Evolutionary conservation across 2,329 filamentous ascomycete genomes (phyloP).

Genomic region (Epichloe brachyelytri): DNA sequence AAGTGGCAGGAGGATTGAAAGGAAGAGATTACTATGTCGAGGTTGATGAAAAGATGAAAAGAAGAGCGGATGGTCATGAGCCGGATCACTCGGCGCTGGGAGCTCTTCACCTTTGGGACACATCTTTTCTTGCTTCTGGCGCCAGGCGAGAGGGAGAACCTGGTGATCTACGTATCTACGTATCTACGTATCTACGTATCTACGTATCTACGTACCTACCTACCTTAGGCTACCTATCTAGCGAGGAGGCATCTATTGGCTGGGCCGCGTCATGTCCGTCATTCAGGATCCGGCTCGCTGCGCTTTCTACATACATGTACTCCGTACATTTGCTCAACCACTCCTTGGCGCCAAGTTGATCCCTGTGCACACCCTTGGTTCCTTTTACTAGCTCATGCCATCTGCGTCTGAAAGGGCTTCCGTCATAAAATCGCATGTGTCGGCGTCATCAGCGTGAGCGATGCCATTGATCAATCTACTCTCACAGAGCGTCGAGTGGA

Average conservation of each 20-base stretch:
- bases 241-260: conserved; percentile 1
- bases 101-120: conserved; percentile 1
- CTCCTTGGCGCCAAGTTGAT: too few relatives aligned
- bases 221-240: too few relatives aligned
- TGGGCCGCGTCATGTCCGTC: conserved; percentile 7
- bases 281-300: too few relatives aligned
- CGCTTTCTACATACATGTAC: too few relatives aligned
- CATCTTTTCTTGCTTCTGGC: background rate
- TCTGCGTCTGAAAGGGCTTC: too few relatives aligned
- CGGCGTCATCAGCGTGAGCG: too few relatives aligned
- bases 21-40: background rate
- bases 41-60: background rate
- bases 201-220: background rate
- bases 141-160: background rate
- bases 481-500: too few relatives aligned
- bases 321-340: too few relatives aligned
- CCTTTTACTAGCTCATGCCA: too few relatives aligned
- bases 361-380: too few relatives aligned
- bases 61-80: background rate
- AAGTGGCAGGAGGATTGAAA: background rate
- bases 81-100: conserved; percentile 2
- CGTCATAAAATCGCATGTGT: too few relatives aligned
- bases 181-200: background rate
- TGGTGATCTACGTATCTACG: background rate
- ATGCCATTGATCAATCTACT: too few relatives aligned